Evolutionary conservation across 1,139 yeast genomes (phyloP), one percentile per base, ranked within the genome.

Genomic region (Saccharomyces hybrid): DNA sequence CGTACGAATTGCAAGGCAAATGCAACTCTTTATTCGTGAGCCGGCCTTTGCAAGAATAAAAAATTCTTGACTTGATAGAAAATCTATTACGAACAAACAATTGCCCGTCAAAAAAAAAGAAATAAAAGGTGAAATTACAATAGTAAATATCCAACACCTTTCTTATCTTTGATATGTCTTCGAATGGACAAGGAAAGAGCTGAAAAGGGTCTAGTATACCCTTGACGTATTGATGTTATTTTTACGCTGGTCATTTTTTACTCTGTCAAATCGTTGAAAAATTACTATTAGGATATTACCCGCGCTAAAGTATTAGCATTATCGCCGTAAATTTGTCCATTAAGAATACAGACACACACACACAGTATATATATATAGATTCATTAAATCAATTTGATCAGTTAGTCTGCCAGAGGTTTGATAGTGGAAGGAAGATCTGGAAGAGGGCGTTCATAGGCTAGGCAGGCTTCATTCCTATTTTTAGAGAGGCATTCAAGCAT

Each of bases 401-500:
- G 16, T 32, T 38, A 38, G 7, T 16, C 25, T 38, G 4, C 23
- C 2, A 13, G 44, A 9, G 9, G 25, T 8, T n/a, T n/a, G 5
- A 20, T 9, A 20, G n/a, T 38, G 44, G 26, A 20, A 38, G 44
- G 25, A 20, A 13, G 7, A 1, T 20, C 25, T 20, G 23, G 25
- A 20, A 16, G 44, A 16, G 44, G 26, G n/a, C 44, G 44, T 9
- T 38, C 44, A 5, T 11, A 14, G 13, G 14, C 44, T 20, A 20
- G 9, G 26, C 20, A 11, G 6, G 44, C 5, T 38, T 38, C 44
- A 13, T 14, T 9, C 25, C 26, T 25, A 38, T 20, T 20, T 4
- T 38, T 25, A 7, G 44, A 38, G 20, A 62, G 52, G 60, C 61
- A 61, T 51, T 53, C 56, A 28, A 62, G 59, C 52, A 60, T 52